Base-by-base conservation (phyloP, 2,329 filamentous ascomycete species). In the Cladorrhinum sp. region DNA sequence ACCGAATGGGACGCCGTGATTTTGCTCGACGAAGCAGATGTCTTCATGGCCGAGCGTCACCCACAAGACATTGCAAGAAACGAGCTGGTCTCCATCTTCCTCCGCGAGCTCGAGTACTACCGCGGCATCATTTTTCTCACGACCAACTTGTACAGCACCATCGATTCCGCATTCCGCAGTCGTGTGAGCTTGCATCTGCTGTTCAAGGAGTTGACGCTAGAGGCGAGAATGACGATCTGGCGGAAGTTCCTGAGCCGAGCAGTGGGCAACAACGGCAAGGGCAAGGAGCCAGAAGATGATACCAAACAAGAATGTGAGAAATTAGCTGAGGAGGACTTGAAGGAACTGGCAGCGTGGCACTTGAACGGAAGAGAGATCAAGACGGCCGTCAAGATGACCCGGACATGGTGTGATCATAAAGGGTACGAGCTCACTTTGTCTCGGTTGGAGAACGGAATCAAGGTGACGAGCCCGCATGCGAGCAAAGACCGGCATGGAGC, bases 121-220 rank as follows among this genome's bases (percentile, higher is more conserved):
- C 90, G 95, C 70, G 92, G 92, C 2, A 96, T 96, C 57, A 74
- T 96, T 3, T 96, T 96, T 77, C 75, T 96, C 23, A 96, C 92
- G 0, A 96, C 92, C 1, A 96, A 96, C 72, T 85, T 78, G 38
- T 74, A 74, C 65, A 67, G 72, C 61, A 77, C 74, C 57, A 77
- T 79, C 50, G 77, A 79, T 67, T 62, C 68, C n/a, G 77, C 77
- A 12, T 78, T 79, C 68, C 73, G 76, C 52, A 79, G 77, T 58
- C 74, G 79, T 18, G 76, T 81, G 52, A 77, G 77, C 66, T 67
- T 82, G 59, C 77, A 81, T 64, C 70, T 82, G 27, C 70, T 78
- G 24, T 81, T 81, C 72, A 68, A 71, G 23, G 62, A 74, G 2
- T 73, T 83, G 16, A 65, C 66, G 2, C 64, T 67, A 2, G 72